These are phyloP conservation scores for Candida ovalis DNA, from an alignment of 805 yeast genomes.

Conservation along the genomic window DNA sequence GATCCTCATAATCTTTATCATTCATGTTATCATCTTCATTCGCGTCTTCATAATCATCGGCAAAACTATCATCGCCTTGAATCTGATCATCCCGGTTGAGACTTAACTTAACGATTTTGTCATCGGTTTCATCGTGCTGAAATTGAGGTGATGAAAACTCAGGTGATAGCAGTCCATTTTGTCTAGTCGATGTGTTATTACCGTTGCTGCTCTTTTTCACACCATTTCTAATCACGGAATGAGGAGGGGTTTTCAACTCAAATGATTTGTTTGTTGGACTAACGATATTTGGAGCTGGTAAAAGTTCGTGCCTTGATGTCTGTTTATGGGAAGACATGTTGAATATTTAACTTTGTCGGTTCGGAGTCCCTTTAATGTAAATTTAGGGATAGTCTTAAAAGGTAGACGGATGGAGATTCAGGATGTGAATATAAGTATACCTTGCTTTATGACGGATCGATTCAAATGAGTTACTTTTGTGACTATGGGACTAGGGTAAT, in stretches of 20 bases:
- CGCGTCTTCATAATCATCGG: constrained; percentile 15
- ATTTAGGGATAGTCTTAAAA: no score
- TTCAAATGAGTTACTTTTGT: no score
- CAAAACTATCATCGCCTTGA: constrained; percentile 3
- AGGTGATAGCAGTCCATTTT: constrained; percentile 32
- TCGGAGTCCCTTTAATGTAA: no score
- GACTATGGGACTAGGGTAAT: no score
- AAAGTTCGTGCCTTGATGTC: constrained; percentile 14
- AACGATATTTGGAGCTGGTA: constrained; percentile 23
- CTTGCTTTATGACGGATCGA: no score
- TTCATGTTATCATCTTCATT: constrained; percentile 6
- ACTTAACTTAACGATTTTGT: background rate
- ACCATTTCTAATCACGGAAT: constrained; percentile 21
- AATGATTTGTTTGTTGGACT: constrained; percentile 25
- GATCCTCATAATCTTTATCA: constrained; percentile 14
- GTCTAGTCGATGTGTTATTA: constrained; percentile 6
- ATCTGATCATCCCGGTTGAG: no score
- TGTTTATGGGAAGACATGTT: background rate
- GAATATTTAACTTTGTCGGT: background rate
- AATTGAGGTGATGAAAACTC: constrained; percentile 48
- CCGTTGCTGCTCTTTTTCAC: constrained; percentile 6
- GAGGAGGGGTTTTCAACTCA: constrained; percentile 31
- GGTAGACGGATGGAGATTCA: no score
- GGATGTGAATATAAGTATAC: no score
- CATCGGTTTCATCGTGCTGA: constrained; percentile 4